A percentile compares a stretch with the other conserved stretches of the same genome.
phyloP scores from a whole-genome alignment of 495 filamentous ascomycete species.

The Penicillium coprophilum region DNA sequence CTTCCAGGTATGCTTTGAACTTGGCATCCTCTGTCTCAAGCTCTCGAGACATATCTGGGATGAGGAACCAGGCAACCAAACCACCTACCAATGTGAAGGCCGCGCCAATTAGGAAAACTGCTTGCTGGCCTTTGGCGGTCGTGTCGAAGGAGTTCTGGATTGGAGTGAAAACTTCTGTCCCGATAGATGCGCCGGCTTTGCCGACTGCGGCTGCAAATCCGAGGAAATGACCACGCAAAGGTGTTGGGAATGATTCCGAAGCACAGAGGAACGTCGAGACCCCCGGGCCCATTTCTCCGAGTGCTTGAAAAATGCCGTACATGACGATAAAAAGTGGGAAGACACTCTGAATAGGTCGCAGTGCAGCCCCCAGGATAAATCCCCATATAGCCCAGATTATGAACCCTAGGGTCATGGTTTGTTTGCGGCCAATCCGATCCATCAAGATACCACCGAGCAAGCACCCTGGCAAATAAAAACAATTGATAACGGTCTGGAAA shows the following conservation, averaged over 20 bases:
- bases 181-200: slow-evolving; percentile 52
- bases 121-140: slow-evolving; percentile 43
- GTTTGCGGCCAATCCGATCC: slow-evolving; percentile 50
- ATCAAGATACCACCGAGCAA: slow-evolving; percentile 48
- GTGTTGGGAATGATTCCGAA: slow-evolving; percentile 51
- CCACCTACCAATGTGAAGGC: slow-evolving; percentile 43
- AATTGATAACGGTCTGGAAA: slow-evolving; percentile 44
- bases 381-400: slow-evolving; percentile 42
- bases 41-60: slow-evolving; percentile 45
- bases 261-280: slow-evolving; percentile 46
- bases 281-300: slow-evolving; percentile 51
- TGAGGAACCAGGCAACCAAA: slow-evolving; percentile 44
- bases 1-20: slow-evolving; percentile 45
- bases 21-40: slow-evolving; percentile 47
- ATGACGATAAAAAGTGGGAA: slow-evolving; percentile 53
- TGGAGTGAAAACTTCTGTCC: slow-evolving; percentile 46
- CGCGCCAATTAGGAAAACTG: slow-evolving; percentile 47
- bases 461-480: slow-evolving; percentile 49
- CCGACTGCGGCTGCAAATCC: slow-evolving; percentile 49
- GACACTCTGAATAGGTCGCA: slow-evolving; percentile 41
- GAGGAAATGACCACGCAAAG: slow-evolving; percentile 50
- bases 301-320: slow-evolving; percentile 50
- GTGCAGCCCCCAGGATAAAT: slow-evolving; percentile 48
- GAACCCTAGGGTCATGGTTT: slow-evolving; percentile 49
- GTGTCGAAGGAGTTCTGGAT: slow-evolving; percentile 42